Evolutionary conservation across 2,329 filamentous ascomycete species (phyloP), one percentile per base, ranked within the genome.

Genomic region (Talaromyces albobiverticillius): DNA sequence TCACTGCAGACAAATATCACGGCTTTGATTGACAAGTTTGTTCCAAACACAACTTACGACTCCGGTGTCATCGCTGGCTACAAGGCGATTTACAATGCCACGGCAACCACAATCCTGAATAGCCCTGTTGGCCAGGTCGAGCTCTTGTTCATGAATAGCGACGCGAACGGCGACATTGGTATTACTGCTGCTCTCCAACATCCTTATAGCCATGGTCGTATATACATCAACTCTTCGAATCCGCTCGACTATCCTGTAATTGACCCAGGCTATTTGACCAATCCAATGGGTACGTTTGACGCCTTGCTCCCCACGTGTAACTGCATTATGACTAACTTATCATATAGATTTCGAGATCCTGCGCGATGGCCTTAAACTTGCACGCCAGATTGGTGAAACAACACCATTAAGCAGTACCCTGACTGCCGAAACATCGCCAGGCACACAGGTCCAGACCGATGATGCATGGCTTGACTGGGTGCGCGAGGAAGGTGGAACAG

Each of bases 191-290:
- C 62, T 41, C 59, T 62, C 6, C 67, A 63, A 56, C 65, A 66
- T 54, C 66, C 66, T 13, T 65, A 59, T 51, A 66, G 64, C 36
- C 64, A 66, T 14, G 64, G 64, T 10, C 61, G 64, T 1, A 57
- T 67, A 41, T 65, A 65, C 41, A 67, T 67, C 56, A 66, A 66
- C 46, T 66, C 64, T 9, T 66, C 64, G 1, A 53, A 65, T 31
- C 63, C 64, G 16, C 50, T 67, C 48, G 62, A 66, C 25, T 63
- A 62, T 40, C 64, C 64, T 1, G 61, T 66, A 8, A 67, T 67
- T 22, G 64, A 67, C 40, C 64, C 64, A 1, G 65, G 64, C 38
- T 67, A 67, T 25, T 46, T 67, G 1, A 14, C 29, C 10, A 62
- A 66, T n/a, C 58, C 62, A 38, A 56, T 59, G 9, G 64, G 64